phyloP scores from a whole-genome alignment of 1,284 basidiomycete genomes.

The Thecaphora thlaspeos region DNA sequence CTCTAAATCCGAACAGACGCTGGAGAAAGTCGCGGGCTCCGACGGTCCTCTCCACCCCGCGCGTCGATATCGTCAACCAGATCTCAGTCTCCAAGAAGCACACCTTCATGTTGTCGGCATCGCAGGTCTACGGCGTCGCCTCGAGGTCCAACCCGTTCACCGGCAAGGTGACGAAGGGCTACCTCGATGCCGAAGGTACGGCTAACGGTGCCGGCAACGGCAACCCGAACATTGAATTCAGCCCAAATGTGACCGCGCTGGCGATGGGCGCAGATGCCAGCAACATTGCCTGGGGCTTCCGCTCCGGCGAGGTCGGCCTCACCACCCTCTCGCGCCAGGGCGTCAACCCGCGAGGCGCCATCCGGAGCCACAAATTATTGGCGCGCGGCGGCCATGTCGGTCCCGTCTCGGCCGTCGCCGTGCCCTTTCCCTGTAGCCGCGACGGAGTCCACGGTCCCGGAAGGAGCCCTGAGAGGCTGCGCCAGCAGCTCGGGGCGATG shows the following conservation, averaged over 20 bases:
- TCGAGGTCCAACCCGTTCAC: slow-evolving; percentile 72
- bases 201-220: slow-evolving; percentile 67
- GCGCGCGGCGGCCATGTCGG: slow-evolving; percentile 34
- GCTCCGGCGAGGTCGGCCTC: slow-evolving; percentile 69
- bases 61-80: slow-evolving; percentile 45
- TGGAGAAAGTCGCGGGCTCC: slow-evolving; percentile 70
- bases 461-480: slow-evolving; percentile 39
- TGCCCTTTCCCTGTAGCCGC: slow-evolving; percentile 39
- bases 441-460: slow-evolving; percentile 46
- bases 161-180: slow-evolving; percentile 69
- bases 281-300: slow-evolving; percentile 73
- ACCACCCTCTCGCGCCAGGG: slow-evolving; percentile 60
- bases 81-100: slow-evolving; percentile 63
- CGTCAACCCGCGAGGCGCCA: slow-evolving; percentile 45
- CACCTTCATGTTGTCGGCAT: slow-evolving; percentile 66
- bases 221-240: slow-evolving; percentile 75
- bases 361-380: slow-evolving; percentile 39
- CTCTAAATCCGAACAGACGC: slow-evolving; percentile 65
- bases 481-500: slow-evolving; percentile 39
- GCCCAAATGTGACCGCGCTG: slow-evolving; percentile 65
- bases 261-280: slow-evolving; percentile 69
- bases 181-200: slow-evolving; percentile 68
- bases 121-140: slow-evolving; percentile 71
- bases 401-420: slow-evolving; percentile 38
- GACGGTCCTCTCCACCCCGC: slow-evolving; percentile 60